These are phyloP conservation scores for Phlebopus sp. DNA, from an alignment of 1,284 basidiomycete genomes.

Conservation along the genomic window DNA sequence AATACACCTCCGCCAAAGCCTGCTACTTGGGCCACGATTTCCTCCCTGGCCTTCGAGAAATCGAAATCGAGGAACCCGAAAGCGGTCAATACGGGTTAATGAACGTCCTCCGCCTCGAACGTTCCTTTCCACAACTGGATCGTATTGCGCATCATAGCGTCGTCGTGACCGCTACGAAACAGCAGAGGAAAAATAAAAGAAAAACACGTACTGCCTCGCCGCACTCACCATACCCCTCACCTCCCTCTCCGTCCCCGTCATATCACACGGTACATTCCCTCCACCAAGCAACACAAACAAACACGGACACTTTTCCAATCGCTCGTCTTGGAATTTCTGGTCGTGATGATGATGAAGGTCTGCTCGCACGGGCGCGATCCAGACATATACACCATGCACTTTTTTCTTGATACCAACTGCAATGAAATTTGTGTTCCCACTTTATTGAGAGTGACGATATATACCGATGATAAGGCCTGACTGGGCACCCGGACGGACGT, in stretches of 20 bases:
- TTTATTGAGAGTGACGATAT: too few species aligned
- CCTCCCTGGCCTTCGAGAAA: not conserved
- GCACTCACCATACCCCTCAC: too few species aligned
- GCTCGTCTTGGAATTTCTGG: not conserved
- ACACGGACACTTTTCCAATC: not conserved
- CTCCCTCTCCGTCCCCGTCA: not conserved
- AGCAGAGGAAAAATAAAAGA: too few species aligned
- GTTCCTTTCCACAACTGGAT: not conserved
- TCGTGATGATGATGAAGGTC: too few species aligned
- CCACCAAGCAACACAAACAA: not conserved
- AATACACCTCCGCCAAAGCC: not conserved
- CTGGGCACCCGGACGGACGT: too few species aligned
- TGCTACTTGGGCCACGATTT: not conserved
- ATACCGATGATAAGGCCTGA: too few species aligned
- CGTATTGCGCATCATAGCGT: not conserved
- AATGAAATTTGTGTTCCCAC: too few species aligned
- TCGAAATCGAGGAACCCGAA: not conserved
- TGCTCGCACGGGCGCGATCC: too few species aligned
- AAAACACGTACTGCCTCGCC: too few species aligned
- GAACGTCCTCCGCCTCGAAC: not conserved
- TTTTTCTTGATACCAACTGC: too few species aligned
- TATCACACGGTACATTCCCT: not conserved
- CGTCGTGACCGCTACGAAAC: too few species aligned
- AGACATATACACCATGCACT: too few species aligned
- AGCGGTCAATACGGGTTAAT: not conserved